Conservation (phyloP, 169 alveolate species). For the Condylostoma magnum region DNA sequence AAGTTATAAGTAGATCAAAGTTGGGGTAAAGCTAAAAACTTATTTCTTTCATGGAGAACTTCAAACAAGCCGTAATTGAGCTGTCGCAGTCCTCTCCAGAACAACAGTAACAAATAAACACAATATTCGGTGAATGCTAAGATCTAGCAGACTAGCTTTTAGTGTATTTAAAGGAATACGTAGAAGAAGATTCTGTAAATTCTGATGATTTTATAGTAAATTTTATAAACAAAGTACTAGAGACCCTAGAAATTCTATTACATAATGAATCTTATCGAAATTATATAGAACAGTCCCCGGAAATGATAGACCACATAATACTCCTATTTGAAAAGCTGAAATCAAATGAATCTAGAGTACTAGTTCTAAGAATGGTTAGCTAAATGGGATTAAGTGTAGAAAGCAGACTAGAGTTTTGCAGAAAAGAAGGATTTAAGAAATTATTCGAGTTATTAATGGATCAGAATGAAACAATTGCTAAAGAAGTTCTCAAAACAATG, state of each 20-base stretch:
- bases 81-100: constrained; percentile 11
- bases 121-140: neutral
- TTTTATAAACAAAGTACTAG: neutral
- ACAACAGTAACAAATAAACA: neutral
- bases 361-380: neutral
- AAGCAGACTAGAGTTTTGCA: constrained; percentile 5
- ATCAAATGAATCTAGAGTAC: neutral
- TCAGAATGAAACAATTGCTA: neutral
- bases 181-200: neutral
- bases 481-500: neutral
- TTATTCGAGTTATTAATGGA: neutral
- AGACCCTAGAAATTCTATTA: constrained; percentile 5
- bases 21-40: neutral
- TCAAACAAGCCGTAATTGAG: neutral
- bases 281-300: neutral
- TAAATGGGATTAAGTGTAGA: neutral
- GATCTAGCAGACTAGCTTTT: neutral
- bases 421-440: neutral
- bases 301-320: neutral
- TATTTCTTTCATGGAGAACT: neutral
- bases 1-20: neutral
- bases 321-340: neutral
- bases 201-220: neutral
- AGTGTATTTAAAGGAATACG: neutral
- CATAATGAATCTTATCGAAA: neutral